Conservation (phyloP, 2,329 filamentous ascomycete species). For the Diaporthe longicolla region DNA sequence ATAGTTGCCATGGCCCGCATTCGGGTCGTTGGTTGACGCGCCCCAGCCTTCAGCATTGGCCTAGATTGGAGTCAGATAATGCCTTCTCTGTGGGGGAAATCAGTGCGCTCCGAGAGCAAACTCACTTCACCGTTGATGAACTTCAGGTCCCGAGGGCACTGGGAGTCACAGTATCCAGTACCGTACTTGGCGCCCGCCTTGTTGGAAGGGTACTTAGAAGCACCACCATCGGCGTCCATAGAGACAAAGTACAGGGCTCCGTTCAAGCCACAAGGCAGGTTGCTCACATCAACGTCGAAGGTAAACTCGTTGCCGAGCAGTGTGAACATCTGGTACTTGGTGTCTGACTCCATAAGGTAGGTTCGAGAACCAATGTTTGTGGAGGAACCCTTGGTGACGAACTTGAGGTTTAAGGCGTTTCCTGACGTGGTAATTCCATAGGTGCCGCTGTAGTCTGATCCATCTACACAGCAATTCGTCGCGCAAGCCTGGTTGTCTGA, state of each 20-base stretch:
- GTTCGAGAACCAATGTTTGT: conserved; percentile 69
- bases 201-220: conserved; percentile 56
- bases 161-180: conserved; percentile 62
- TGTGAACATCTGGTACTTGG: conserved; percentile 75
- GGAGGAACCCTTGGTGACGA: conserved; percentile 57
- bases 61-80: conserved; percentile 39
- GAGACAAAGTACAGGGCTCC: conserved; percentile 68
- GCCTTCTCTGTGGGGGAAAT: fast-evolving
- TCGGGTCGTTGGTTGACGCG: conserved; percentile 64
- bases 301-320: conserved; percentile 78
- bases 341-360: conserved; percentile 74
- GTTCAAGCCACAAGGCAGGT: conserved; percentile 76
- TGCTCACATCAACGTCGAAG: conserved; percentile 79
- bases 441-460: conserved; percentile 65
- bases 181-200: conserved; percentile 59
- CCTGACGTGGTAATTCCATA: conserved; percentile 67
- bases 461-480: conserved; percentile 69
- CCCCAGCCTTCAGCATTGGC: conserved; percentile 60
- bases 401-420: conserved; percentile 62
- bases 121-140: conserved; percentile 58
- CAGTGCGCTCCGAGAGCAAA: not conserved
- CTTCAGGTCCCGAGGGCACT: conserved; percentile 55
- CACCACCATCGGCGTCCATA: conserved; percentile 52
- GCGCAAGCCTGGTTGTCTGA: conserved; percentile 64
- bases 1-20: conserved; percentile 63